Conservation (phyloP, 2,329 filamentous ascomycete species). For the Fusarium sp. region DNA sequence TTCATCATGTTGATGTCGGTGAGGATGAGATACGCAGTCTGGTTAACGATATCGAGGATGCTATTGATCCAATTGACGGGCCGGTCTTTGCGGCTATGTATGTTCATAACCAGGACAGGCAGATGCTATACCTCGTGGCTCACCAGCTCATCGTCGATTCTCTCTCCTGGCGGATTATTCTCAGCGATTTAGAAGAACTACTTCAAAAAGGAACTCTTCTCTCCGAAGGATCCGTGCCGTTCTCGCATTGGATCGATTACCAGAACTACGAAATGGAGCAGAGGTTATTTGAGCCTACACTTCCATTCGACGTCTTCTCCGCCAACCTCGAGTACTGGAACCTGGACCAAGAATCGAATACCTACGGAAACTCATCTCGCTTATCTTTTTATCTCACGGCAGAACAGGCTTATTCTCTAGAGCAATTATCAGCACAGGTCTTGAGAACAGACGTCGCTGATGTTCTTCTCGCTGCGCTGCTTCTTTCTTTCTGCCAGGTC, state of each 20-base stretch:
- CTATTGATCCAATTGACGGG: slow-evolving; percentile 61
- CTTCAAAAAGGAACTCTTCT: slow-evolving; percentile 57
- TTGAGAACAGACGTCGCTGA: slow-evolving; percentile 65
- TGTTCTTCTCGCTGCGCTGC: slow-evolving; percentile 63
- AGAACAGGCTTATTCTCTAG: slow-evolving; percentile 56
- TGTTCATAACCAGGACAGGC: slow-evolving; percentile 58
- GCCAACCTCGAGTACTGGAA: slow-evolving; percentile 62
- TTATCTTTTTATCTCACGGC: slow-evolving; percentile 56
- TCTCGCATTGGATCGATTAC: slow-evolving; percentile 61
- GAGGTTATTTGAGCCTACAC: slow-evolving; percentile 43
- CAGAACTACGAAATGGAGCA: slow-evolving; percentile 54
- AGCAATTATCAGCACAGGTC: slow-evolving; percentile 56
- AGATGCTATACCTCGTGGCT: slow-evolving; percentile 61
- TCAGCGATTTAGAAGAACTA: slow-evolving; percentile 62
- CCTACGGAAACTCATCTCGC: slow-evolving; percentile 57
- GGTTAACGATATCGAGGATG: slow-evolving; percentile 55
- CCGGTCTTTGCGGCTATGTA: slow-evolving; percentile 63
- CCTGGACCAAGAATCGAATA: slow-evolving; percentile 55
- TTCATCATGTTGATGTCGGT: slow-evolving; percentile 54
- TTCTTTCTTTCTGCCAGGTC: slow-evolving; percentile 65
- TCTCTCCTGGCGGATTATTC: slow-evolving; percentile 62
- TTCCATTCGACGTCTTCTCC: slow-evolving; percentile 54
- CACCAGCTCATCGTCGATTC: slow-evolving; percentile 65
- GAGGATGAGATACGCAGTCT: slow-evolving; percentile 56
- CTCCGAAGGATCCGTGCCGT: slow-evolving; percentile 59